Base-by-base conservation (phyloP, 805 yeast species). In the Priceomyces fermenticarens region DNA sequence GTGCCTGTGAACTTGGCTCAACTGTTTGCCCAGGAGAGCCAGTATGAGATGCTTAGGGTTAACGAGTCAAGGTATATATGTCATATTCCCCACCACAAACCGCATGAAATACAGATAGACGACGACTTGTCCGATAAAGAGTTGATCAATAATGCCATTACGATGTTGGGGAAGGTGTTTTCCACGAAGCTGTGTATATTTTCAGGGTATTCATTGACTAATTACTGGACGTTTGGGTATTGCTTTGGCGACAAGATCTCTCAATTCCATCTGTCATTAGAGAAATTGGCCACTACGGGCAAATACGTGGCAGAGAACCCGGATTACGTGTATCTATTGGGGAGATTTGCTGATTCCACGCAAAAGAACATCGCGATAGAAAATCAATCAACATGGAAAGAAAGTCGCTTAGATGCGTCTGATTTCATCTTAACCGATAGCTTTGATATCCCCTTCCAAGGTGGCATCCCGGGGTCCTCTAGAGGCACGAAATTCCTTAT, bases 221-320 rank as follows among this genome's bases (percentile, higher is more conserved):
- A 71, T n/a, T 80, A 76, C 53, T 80, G 83, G 82, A 71, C 74
- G 10, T 77, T 73, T 47, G 72, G 67, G 3, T 70, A 69, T 39
- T 78, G 83, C 51, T 69, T 63, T 44, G 77, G 75, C 4, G 71
- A 67, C 42, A 65, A 68, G 34, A 54, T 80, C 30, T 60, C 67
- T 10, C 85, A 80, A 52, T 75, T 67, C 53, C 81, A 75, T 46
- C 64, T 64, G 32, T 58, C 57, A 15, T 26, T 47, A 8, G 52
- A 47, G 10, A 44, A 49, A 13, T 61, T 50, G 23, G 41, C 55
- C 6, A 43, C 52, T 13, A 57, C 62, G 0, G 59, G 51, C 16
- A 45, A 53, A 11, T 68, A 73, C 38, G 66, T 42, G 15, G 54
- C 70, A 1, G 56, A 51, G 16, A 34, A 37, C 10, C 74, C 74